Base-by-base conservation (phyloP, 306 rosid genomes). In the Delonix regia region DNA sequence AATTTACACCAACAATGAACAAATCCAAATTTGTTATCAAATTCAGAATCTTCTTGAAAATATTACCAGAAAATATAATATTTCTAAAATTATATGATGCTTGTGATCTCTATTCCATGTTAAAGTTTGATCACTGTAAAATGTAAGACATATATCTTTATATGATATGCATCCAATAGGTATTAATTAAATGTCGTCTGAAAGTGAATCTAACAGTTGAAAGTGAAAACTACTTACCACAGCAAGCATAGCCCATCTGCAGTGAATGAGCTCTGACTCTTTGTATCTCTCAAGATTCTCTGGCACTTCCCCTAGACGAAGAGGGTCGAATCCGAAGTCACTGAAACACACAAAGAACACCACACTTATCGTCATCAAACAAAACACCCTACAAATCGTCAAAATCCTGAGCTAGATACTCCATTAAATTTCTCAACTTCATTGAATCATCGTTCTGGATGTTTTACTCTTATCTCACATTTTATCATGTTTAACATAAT, bases 201-300 rank as follows among this genome's bases (percentile, higher is more conserved):
- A 48, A 48, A 13, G 53, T 14, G 15, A 48, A 24, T 57, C 28
- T 16, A 36, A 56, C 2, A 5, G 16, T 2, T 12, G 64, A 28
- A 13, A 2, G 19, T 27, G 64, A 57, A 52, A 2, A 87, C 98
- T 91, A 87, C 98, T 91, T 89, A 96, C 99, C 75, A 96, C 99
- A 49, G 99, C 98, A 75, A 96, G 94, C 99, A 96, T 96, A 52
- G 97, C 97, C 99, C 99, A 96, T 96, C 99, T 91, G 93, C 99
- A 96, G 91, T 96, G 99, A 69, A 90, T 88, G 61, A 96, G 94
- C 85, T 96, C 99, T 21, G 99, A 96, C 79, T 96, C 99, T 81
- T 93, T 96, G 80, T 86, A 96, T 77, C 99, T 93, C 93, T 96
- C 99, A 22, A 96, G 88, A 82, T 96, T 96, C 88, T 91, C 99